These are phyloP conservation scores for Suhomyces vadensis DNA, from an alignment of 805 yeast genomes.

Conservation along the genomic window DNA sequence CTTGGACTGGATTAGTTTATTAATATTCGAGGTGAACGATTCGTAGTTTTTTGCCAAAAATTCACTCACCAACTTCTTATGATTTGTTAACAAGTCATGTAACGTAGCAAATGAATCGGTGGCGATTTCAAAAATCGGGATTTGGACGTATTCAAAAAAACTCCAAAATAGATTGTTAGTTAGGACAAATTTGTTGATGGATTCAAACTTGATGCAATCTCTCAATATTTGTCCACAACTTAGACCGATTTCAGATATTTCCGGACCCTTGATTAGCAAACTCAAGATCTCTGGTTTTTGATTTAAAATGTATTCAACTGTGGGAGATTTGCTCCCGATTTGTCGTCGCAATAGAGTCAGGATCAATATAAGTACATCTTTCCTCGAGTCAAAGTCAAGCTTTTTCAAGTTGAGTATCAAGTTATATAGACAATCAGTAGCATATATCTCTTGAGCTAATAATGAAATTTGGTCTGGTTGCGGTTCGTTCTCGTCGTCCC, in stretches of 20 bases:
- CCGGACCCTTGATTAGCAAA: constrained; percentile 69
- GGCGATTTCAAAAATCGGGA: constrained; percentile 82
- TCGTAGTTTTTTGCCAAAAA: constrained; percentile 63
- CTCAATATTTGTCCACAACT: constrained; percentile 77
- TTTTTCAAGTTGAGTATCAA: constrained; percentile 59
- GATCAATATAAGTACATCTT: constrained; percentile 74
- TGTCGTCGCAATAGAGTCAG: constrained; percentile 76
- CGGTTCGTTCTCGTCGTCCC: constrained; percentile 64
- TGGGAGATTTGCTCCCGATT: constrained; percentile 74
- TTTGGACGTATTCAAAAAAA: constrained; percentile 73
- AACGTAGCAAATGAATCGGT: constrained; percentile 85
- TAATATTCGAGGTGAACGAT: constrained; percentile 61
- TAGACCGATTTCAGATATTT: constrained; percentile 67
- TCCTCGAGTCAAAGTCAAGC: constrained; percentile 87
- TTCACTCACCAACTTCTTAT: constrained; percentile 66
- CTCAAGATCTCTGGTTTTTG: constrained; percentile 65
- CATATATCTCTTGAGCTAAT: constrained; percentile 77
- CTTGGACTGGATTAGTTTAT: constrained; percentile 67
- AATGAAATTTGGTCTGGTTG: constrained; percentile 73
- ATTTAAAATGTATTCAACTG: constrained; percentile 74
- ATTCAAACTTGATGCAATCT: constrained; percentile 81
- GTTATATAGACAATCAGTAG: constrained; percentile 64
- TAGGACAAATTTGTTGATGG: constrained; percentile 59
- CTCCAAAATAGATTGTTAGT: constrained; percentile 72
- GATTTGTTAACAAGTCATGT: constrained; percentile 65